These are phyloP conservation scores for Botrytis galanthina DNA, from an alignment of 2,329 filamentous ascomycete species.

Conservation along the genomic window DNA sequence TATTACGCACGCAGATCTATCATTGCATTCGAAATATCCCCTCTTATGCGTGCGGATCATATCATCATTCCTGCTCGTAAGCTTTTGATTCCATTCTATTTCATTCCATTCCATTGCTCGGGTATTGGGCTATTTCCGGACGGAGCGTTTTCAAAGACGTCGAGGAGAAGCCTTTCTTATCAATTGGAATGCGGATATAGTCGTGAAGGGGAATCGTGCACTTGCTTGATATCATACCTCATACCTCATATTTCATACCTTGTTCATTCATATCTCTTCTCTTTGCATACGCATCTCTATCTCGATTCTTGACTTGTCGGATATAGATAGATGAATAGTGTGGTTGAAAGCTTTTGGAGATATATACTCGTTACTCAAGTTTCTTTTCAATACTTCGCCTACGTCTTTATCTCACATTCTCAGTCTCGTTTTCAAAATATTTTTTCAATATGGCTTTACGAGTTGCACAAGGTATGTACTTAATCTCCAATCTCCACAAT, in stretches of 20 bases:
- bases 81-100: background rate
- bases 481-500: background rate
- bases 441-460: conserved; percentile 31
- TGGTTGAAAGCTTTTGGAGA: background rate
- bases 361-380: background rate
- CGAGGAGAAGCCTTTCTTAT: background rate
- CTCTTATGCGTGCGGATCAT: background rate
- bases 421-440: background rate
- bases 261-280: background rate
- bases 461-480: conserved; percentile 29
- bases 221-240: background rate
- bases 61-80: background rate
- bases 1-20: background rate
- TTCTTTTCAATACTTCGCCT: background rate
- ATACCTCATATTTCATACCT: background rate
- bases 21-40: background rate
- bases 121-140: background rate
- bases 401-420: background rate
- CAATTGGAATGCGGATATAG: background rate
- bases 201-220: background rate
- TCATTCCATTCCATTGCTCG: background rate
- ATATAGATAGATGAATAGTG: background rate
- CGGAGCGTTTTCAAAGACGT: background rate
- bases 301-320: background rate
- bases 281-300: background rate